Conservation (phyloP, 2,329 filamentous ascomycete genomes). For the Akanthomyces uredinophilus region DNA sequence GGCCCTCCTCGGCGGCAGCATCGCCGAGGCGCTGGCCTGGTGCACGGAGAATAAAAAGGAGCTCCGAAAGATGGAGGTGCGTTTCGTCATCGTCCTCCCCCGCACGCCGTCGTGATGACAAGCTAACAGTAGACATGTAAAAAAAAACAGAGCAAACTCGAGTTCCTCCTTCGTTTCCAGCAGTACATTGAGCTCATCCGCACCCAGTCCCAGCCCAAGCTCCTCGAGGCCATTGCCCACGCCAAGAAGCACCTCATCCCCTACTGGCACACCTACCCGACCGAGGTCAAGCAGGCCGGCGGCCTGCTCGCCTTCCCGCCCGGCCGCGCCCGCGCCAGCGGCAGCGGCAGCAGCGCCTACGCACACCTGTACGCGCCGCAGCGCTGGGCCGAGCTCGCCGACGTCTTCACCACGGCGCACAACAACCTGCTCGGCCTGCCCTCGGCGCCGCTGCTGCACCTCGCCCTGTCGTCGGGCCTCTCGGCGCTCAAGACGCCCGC, state of each 20-base stretch:
- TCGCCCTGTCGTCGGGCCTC: constrained; percentile 83
- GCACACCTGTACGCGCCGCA: constrained; percentile 62
- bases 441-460: constrained; percentile 76
- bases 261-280: constrained; percentile 62
- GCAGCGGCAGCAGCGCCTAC: constrained; percentile 34
- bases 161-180: constrained; percentile 89
- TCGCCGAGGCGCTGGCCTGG: constrained; percentile 79
- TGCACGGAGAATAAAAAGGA: constrained; percentile 91
- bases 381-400: constrained; percentile 72
- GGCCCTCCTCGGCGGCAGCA: constrained; percentile 64
- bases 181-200: constrained; percentile 91
- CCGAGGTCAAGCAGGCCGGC: constrained; percentile 66
- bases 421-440: constrained; percentile 82
- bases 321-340: constrained; percentile 35
- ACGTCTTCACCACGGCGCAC: constrained; percentile 79
- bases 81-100: constrained; percentile 22
- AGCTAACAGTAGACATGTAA: too few species aligned
- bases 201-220: constrained; percentile 55
- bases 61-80: constrained; percentile 76
- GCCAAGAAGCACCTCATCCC: constrained; percentile 75
- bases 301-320: constrained; percentile 73
- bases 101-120: background rate
- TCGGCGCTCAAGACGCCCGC: constrained; percentile 94
- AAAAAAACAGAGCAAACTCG: constrained; percentile 65
- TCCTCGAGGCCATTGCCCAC: constrained; percentile 73